phyloP scores from a whole-genome alignment of 192 early-diverging fungal genomes.

The Gaertneriomyces semiglobifer region DNA sequence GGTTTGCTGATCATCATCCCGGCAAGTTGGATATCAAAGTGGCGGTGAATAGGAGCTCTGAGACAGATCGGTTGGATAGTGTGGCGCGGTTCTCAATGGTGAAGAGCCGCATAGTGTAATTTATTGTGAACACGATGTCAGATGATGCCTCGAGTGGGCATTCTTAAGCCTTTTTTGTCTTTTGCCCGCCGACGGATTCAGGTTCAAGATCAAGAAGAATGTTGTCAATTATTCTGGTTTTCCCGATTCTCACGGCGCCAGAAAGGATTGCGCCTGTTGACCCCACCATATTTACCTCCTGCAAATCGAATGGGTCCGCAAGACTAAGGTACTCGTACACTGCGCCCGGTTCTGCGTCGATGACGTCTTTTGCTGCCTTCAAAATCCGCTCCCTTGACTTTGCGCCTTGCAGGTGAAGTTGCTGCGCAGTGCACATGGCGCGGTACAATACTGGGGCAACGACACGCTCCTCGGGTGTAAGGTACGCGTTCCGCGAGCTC shows the following conservation, averaged over 20 bases:
- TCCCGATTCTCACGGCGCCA: conserved; percentile 80
- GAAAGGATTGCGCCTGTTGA: conserved; percentile 68
- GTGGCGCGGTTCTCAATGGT: conserved; percentile 90
- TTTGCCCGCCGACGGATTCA: not conserved
- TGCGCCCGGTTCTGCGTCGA: conserved; percentile 47
- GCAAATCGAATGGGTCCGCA: conserved; percentile 64
- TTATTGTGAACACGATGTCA: too few species aligned
- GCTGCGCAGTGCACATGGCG: conserved; percentile 56
- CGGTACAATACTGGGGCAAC: conserved; percentile 71
- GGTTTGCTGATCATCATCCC: too few species aligned
- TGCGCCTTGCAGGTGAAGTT: conserved; percentile 41
- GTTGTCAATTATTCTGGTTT: conserved; percentile 93
- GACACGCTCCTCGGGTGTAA: conserved; percentile 65
- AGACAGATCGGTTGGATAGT: conserved; percentile 66
- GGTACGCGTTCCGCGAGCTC: conserved; percentile 85
- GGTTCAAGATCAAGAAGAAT: conserved; percentile 58
- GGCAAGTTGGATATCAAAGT: too few species aligned
- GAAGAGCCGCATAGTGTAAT: conserved; percentile 83
- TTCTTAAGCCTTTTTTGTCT: too few species aligned
- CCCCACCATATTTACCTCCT: conserved; percentile 54
- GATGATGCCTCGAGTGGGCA: too few species aligned
- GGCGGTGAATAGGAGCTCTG: too few species aligned
- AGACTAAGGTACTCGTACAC: conserved; percentile 82
- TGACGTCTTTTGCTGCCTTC: conserved; percentile 46
- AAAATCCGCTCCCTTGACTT: conserved; percentile 39